Conservation (phyloP, 108 stramenopile species). For the Aurantiochytrium sp. region DNA sequence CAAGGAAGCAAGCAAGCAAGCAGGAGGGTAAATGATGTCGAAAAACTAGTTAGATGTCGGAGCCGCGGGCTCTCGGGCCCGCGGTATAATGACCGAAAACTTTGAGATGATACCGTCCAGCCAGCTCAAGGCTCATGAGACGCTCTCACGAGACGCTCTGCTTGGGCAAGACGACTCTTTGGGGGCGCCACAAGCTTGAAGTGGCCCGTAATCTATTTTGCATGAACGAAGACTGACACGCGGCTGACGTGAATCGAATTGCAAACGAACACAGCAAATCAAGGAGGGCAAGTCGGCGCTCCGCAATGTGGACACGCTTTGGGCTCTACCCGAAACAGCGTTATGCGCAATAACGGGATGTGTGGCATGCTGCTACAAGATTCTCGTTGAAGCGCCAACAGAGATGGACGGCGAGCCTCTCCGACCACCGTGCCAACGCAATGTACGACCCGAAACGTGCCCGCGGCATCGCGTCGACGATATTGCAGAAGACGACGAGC, state of each 20-base stretch:
- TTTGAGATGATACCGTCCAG: not conserved
- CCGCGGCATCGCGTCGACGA: not conserved
- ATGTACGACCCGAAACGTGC: not conserved
- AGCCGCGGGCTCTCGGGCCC: not conserved
- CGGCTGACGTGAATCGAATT: too few species aligned
- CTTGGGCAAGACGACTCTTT: too few species aligned
- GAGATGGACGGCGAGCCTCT: not conserved
- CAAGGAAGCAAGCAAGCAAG: too few species aligned
- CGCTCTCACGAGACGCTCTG: not conserved
- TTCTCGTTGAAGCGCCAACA: conserved; percentile 21
- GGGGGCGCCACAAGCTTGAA: not conserved
- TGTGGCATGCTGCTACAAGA: conserved; percentile 75
- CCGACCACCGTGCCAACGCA: not conserved
- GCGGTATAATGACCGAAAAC: not conserved
- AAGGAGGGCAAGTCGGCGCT: not conserved
- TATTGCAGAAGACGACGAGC: not conserved
- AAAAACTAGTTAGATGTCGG: conserved; percentile 22
- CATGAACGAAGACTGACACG: too few species aligned
- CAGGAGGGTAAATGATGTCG: not conserved
- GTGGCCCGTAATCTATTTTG: not conserved
- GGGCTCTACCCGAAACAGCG: not conserved
- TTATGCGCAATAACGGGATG: conserved; percentile 35
- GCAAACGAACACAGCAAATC: not conserved
- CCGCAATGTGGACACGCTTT: not conserved
- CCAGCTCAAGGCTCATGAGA: not conserved